phyloP scores from a whole-genome alignment of 1,139 yeast species.

The Nakaseomyces delphensis region DNA sequence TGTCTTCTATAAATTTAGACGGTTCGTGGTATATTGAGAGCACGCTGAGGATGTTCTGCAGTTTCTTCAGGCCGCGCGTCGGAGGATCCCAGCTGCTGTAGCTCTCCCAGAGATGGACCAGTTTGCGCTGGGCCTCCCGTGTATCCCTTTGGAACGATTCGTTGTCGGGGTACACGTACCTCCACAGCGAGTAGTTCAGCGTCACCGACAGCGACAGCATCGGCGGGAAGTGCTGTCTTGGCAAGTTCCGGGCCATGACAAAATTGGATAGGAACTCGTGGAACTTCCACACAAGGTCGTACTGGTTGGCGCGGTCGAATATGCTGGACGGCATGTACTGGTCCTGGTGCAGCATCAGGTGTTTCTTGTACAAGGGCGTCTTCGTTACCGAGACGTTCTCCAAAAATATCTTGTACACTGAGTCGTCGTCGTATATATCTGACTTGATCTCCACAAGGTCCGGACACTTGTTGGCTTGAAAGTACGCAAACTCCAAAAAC shows the following conservation, averaged over 20 bases:
- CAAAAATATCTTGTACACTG: slow-evolving; percentile 24
- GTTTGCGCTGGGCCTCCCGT: slow-evolving; percentile 19
- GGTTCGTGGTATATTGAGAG: slow-evolving; percentile 24
- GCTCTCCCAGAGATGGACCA: slow-evolving; percentile 24
- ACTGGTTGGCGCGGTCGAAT: slow-evolving; percentile 27
- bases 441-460: slow-evolving; percentile 19
- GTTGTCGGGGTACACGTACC: slow-evolving; percentile 12
- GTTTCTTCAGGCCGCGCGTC: slow-evolving; percentile 26
- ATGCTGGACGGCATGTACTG: slow-evolving; percentile 24
- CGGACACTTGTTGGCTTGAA: slow-evolving; percentile 19
- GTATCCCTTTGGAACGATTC: slow-evolving; percentile 18
- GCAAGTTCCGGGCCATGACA: slow-evolving; percentile 24
- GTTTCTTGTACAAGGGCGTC: slow-evolving; percentile 21
- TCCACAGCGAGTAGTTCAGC: slow-evolving; percentile 15
- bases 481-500: slow-evolving; percentile 22
- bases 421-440: slow-evolving; percentile 25
- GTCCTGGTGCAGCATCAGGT: slow-evolving; percentile 16
- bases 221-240: slow-evolving; percentile 16
- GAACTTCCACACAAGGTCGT: slow-evolving; percentile 32
- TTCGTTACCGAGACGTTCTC: slow-evolving; percentile 24
- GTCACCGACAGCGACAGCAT: slow-evolving; percentile 18
- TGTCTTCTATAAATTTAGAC: slow-evolving; percentile 21
- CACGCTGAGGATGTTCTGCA: slow-evolving; percentile 28
- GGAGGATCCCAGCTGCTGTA: slow-evolving; percentile 31
- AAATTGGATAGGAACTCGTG: slow-evolving; percentile 28